Base-by-base conservation (phyloP, 345 rosid genomes). In the Syzygium aqueum region DNA sequence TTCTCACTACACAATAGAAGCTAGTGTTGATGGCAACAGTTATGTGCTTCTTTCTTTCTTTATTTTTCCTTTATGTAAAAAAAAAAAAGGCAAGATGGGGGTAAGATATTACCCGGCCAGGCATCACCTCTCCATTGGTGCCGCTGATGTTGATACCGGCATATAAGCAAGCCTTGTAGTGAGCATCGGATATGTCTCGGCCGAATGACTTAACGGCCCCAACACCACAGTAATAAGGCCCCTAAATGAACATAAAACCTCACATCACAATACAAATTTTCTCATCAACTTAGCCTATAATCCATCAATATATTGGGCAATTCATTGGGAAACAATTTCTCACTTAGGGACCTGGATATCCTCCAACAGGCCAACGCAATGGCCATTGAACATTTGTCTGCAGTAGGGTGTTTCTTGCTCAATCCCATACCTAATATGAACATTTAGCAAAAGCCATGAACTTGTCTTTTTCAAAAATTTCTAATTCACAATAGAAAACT, bases 81-180 rank as follows among this genome's bases (percentile, higher is more conserved):
- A 27, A 61, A n/a, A 11, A 61, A 61, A 16, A 27, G 14, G 33
- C 67, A 61, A 61, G 7, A 3, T 27, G 67, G 30, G n/a, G 33
- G 16, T 27, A 1, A n/a, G 67, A 28, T 27, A 27, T 23, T 73
- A 97, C 99, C 95, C 96, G 97, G 89, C 98, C 99, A 1, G 96
- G 97, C 99, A 97, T 96, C 88, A 97, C 97, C 93, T 96, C 98
- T 65, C 98, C 98, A 65, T 97, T 96, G 89, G 98, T 97, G 56
- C 98, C 98, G 88, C 97, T 90, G 53, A 96, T 94, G 93, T 95
- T 95, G 61, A 97, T 93, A 49, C 98, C 97, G 61, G 99, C 99
- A 89, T 94, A 97, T 86, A 95, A 88, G 87, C 99, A 97, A 89
- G 97, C 97, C 88, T 96, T 97, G 93, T 95, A 96, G 90, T 95